These are phyloP conservation scores for Xylaria sp. DNA, from an alignment of 2,329 filamentous ascomycete species.

Conservation along the genomic window DNA sequence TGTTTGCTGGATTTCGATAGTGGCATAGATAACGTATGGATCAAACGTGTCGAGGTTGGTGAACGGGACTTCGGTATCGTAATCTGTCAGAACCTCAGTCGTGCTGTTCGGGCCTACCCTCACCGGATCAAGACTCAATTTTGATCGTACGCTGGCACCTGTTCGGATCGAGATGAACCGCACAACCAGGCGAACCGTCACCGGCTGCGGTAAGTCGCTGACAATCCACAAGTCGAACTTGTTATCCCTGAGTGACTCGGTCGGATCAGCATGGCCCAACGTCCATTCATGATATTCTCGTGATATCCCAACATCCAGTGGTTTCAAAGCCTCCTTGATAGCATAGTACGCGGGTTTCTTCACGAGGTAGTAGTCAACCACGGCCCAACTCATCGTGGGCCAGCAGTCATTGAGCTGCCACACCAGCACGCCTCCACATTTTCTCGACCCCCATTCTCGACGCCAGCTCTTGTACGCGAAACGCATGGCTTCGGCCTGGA, in stretches of 20 bases:
- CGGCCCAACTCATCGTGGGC: constrained; percentile 61
- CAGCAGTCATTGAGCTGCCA: constrained; percentile 70
- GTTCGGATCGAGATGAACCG: constrained; percentile 39
- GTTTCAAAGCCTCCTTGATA: constrained; percentile 48
- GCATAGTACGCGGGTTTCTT: constrained; percentile 62
- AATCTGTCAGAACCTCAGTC: constrained; percentile 36
- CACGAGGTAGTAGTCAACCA: constrained; percentile 59
- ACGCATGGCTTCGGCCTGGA: constrained; percentile 49
- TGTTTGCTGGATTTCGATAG: constrained; percentile 34
- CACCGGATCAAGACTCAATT: constrained; percentile 23
- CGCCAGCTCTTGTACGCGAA: constrained; percentile 53
- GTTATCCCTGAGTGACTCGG: constrained; percentile 33
- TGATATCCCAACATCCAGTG: constrained; percentile 54
- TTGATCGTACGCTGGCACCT: constrained; percentile 33
- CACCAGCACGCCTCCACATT: constrained; percentile 59
- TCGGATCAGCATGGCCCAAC: constrained; percentile 40
- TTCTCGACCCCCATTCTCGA: constrained; percentile 56
- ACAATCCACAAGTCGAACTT: constrained; percentile 43
- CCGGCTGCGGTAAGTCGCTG: constrained; percentile 28
- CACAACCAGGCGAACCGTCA: constrained; percentile 30
- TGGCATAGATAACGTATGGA: constrained; percentile 44
- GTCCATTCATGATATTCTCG: constrained; percentile 41
- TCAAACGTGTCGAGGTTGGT: constrained; percentile 37
- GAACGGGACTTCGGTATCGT: constrained; percentile 22
- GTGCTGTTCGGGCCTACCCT: constrained; percentile 35